Percentiles rank a stretch among this genome's conserved stretches.
Conservation (phyloP, 2,329 filamentous ascomycete species). For the Penicillium sp. region DNA sequence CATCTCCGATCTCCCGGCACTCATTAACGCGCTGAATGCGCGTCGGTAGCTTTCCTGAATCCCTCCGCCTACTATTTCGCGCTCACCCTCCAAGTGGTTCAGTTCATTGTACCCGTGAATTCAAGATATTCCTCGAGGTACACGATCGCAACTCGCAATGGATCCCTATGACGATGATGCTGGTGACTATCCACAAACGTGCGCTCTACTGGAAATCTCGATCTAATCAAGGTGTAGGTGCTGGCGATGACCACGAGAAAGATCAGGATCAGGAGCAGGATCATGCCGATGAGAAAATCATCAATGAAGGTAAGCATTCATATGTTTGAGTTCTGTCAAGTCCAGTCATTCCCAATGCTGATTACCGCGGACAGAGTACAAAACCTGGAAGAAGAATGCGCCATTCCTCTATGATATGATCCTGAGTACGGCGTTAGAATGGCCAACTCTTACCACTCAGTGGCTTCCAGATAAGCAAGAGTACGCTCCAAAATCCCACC, state of each 20-base stretch:
- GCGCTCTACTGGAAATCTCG: conserved; percentile 13
- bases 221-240: conserved; percentile 22
- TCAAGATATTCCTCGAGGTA: conserved; percentile 1
- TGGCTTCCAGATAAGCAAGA: conserved; percentile 96
- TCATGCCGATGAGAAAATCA: conserved; percentile 76
- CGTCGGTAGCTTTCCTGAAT: conserved; percentile 21
- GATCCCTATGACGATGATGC: conserved; percentile 38
- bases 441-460: conserved; percentile 95
- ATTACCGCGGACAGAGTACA: conserved; percentile 67
- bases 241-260: conserved; percentile 38
- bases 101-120: background rate
- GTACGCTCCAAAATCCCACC: conserved; percentile 37
- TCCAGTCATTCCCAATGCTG: conserved; percentile 5
- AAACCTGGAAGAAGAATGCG: conserved; percentile 99
- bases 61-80: conserved; percentile 1
- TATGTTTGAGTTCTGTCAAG: background rate
- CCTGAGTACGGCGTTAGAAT: conserved; percentile 87
- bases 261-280: conserved; percentile 49
- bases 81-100: background rate
- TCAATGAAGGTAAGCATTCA: conserved; percentile 73
- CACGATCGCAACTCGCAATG: conserved; percentile 22
- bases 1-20: conserved; percentile 6
- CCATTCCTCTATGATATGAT: conserved; percentile 99
- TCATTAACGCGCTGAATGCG: conserved; percentile 40
- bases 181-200: conserved; percentile 14